Percentiles rank a stretch among this genome's conserved stretches.
Evolutionary conservation across 495 filamentous ascomycete species (phyloP).

Genomic region (Xylaria palmicola): DNA sequence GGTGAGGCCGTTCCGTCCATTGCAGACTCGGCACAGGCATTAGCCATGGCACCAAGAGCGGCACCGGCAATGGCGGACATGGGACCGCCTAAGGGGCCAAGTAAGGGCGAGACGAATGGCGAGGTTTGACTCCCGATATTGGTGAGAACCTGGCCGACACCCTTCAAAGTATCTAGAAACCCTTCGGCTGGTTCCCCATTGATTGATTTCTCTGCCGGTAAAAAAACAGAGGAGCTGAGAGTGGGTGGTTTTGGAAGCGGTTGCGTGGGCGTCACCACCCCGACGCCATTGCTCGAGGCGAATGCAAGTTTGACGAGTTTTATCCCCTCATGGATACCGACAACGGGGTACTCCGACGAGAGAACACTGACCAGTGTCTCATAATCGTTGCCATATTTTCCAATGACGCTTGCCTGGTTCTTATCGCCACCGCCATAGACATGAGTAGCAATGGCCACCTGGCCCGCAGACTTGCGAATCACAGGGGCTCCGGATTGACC

Average conservation of each 20-base stretch:
- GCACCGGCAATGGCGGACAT: constrained; percentile 18
- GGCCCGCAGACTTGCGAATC: constrained; percentile 21
- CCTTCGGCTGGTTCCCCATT: not conserved
- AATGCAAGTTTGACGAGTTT: constrained; percentile 18
- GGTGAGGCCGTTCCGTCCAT: not conserved
- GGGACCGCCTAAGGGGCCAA: constrained; percentile 30
- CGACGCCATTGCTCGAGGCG: not conserved
- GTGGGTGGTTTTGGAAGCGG: not conserved
- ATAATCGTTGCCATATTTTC: constrained; percentile 32
- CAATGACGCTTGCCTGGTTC: constrained; percentile 37
- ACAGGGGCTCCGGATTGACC: constrained; percentile 40
- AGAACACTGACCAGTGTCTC: constrained; percentile 25
- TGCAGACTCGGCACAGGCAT: constrained; percentile 21
- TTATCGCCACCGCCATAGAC: constrained; percentile 30
- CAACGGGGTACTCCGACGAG: not conserved
- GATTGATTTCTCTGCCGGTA: not conserved
- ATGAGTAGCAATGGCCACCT: constrained; percentile 33
- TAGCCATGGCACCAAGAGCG: constrained; percentile 25
- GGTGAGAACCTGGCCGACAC: not conserved
- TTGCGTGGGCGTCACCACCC: not conserved
- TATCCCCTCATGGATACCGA: not conserved
- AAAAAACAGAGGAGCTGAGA: not conserved
- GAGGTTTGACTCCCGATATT: not conserved
- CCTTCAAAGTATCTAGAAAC: not conserved
- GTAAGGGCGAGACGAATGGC: constrained; percentile 11